These are phyloP conservation scores for Aspergillus egyptiacus DNA, from an alignment of 495 filamentous ascomycete species.

Conservation along the genomic window DNA sequence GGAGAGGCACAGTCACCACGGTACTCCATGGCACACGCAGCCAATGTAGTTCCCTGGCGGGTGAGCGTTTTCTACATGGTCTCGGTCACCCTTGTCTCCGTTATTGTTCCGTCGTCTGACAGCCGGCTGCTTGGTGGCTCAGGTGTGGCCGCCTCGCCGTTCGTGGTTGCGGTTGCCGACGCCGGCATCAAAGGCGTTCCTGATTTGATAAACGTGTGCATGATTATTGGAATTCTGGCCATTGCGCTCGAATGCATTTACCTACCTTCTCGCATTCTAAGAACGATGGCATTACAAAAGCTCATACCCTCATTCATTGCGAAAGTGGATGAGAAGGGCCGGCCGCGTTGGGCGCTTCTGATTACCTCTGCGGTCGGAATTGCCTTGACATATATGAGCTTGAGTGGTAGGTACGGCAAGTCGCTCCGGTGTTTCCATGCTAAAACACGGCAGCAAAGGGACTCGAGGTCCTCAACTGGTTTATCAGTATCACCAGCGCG, in stretches of 20 bases:
- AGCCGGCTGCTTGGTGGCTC: constrained; percentile 5
- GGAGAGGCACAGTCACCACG: constrained; percentile 26
- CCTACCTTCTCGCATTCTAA: constrained; percentile 8
- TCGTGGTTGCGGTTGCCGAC: constrained; percentile 10
- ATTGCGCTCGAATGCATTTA: constrained; percentile 11
- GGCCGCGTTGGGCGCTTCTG: constrained; percentile 7
- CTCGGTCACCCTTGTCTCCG: constrained; percentile 2
- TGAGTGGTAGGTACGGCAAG: constrained; percentile 1
- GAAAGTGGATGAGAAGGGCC: constrained; percentile 7
- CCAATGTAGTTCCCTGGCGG: constrained; percentile 24
- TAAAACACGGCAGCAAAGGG: constrained; percentile 2
- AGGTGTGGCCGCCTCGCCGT: constrained; percentile 7
- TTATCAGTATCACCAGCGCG: constrained; percentile 13
- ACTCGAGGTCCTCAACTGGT: constrained; percentile 10
- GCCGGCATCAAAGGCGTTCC: constrained; percentile 9
- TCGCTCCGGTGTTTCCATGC: neutral
- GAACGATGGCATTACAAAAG: constrained; percentile 9
- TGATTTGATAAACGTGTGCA: constrained; percentile 8
- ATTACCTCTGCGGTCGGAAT: constrained; percentile 3
- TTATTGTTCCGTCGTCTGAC: constrained; percentile 8
- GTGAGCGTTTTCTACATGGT: constrained; percentile 14
- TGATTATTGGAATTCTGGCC: constrained; percentile 8
- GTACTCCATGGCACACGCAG: constrained; percentile 25
- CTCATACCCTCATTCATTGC: constrained; percentile 7
- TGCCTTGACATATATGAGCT: constrained; percentile 10